Evolutionary conservation across 1,284 basidiomycete genomes (phyloP), one percentile per base, ranked within the genome.

Genomic region (Phylloporus sp.): DNA sequence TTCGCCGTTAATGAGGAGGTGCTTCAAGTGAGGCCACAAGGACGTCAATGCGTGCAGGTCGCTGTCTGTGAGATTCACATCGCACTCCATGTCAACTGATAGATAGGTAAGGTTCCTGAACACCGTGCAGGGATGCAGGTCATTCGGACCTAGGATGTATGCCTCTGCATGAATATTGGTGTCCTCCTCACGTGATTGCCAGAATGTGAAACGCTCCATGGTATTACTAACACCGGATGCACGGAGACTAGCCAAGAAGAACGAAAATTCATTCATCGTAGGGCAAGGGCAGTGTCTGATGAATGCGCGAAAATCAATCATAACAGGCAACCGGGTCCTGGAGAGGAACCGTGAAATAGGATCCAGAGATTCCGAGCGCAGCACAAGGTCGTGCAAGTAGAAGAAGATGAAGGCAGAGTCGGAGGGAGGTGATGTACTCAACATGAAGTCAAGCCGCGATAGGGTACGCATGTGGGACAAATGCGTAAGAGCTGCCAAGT

Each of bases 391-490:
- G 17, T 18, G 28, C 37, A 65, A 42, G 26, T 32, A 32, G 24
- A 53, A 13, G 15, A 64, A 60, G 57, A 26, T 8, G 12, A 64
- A n/a, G 10, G 12, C 6, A 15, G 56, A 22, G 6, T 31, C 12
- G 17, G 46, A 46, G 32, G 39, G 24, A 20, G 24, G 24, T 2
- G 50, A 29, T 17, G 26, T 26, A 17, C 2, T 24, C 2, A 46
- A 37, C 28, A 3, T 13, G 32, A 56, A 58, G 20, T 24, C 8
- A 40, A 56, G 56, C 28, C 4, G n/a, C 13, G 49, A 29, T 31
- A 59, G 58, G 0, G 24, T n/a, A 17, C 56, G 34, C 40, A 56
- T 58, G 20, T n/a, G 34, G 10, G 56, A 58, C 18, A 65, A 31
- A 44, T 49, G 62, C 1, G 1, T 15, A 29, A 65, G 31, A 4